Evolutionary conservation across 2,329 filamentous ascomycete genomes (phyloP), one percentile per base, ranked within the genome.

Genomic region (Pestalotiopsis sp.): DNA sequence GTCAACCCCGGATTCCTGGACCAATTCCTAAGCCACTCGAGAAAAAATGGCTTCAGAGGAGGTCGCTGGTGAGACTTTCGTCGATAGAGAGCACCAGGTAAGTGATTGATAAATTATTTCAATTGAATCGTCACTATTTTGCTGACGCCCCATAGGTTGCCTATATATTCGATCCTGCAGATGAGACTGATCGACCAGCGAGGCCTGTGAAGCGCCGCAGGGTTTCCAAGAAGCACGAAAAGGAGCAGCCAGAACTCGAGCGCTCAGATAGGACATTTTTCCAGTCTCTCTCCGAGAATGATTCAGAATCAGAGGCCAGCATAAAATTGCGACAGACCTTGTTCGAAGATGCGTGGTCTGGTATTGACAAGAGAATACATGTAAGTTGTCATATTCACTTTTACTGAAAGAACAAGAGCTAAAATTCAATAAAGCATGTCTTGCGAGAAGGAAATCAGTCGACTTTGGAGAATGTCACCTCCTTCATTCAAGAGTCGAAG

Each of bases 321-420:
- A 83, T 87, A 25, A 77, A 77, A 7, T 79, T 89, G 65, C 86
- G 93, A 25, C 84, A 90, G 75, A 79, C 83, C 60, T 81, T 88
- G 3, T 95, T 90, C 77, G 81, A 88, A 64, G 79, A 84, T 66
- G 82, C 88, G 64, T 96, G 93, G 93, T 79, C 82, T 2, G 80
- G 84, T 52, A 87, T 93, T 72, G 87, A 93, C 70, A 77, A 80
- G 60, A 86, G 88, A 31, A 91, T 95, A 64, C 86, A 91, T 78
- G 88, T 88, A 74, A 64, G 77, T 66, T 76, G 79, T 7, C 23
- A 14, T 83, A 55, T 72, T 20, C 25, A 36, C 41, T 7, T 11
- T 9, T 36, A 39, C 23, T 11, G 9, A 12, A 41, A 3, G 1
- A 36, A 70, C 45, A 14, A 1, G 11, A 49, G 67, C 62, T 71